A percentile compares a stretch with the other conserved stretches of the same genome.
These are phyloP conservation scores for Nadsonia fulvescens DNA, from an alignment of 805 yeast genomes.

Conservation along the genomic window DNA sequence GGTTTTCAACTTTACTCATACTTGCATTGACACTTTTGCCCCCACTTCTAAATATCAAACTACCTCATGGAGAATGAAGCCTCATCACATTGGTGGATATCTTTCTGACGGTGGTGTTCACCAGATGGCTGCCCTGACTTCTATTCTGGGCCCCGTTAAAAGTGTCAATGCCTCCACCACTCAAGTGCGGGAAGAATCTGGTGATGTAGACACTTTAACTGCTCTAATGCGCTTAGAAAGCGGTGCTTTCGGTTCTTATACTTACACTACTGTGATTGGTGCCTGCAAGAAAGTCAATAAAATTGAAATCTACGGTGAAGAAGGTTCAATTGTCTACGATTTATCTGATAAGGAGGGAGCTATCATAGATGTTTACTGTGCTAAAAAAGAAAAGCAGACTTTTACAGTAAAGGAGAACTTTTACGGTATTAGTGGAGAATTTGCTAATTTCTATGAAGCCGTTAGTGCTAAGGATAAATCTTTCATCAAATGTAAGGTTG, in stretches of 20 bases:
- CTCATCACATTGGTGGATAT: slow-evolving; percentile 86
- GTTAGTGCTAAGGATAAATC: slow-evolving; percentile 43
- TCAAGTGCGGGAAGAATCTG: slow-evolving; percentile 62
- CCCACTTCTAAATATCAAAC: slow-evolving; percentile 28
- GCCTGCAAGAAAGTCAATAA: slow-evolving; percentile 51
- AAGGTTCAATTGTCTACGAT: slow-evolving; percentile 58
- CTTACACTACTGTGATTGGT: slow-evolving; percentile 76
- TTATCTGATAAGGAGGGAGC: slow-evolving; percentile 20
- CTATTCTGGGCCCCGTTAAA: slow-evolving; percentile 56
- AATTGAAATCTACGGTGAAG: slow-evolving; percentile 58
- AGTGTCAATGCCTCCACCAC: slow-evolving; percentile 58
- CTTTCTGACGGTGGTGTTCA: slow-evolving; percentile 95
- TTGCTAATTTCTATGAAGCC: slow-evolving; percentile 40
- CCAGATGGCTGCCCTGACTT: slow-evolving; percentile 75
- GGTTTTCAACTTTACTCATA: slow-evolving; percentile 20
- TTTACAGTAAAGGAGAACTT: slow-evolving; percentile 16
- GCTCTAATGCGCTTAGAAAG: slow-evolving; percentile 44
- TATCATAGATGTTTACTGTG: slow-evolving; percentile 13
- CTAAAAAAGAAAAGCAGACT: slow-evolving; percentile 13
- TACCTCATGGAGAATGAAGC: slow-evolving; percentile 78
- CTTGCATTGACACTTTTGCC: slow-evolving; percentile 33
- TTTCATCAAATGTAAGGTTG: slow-evolving; percentile 43
- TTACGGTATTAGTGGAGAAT: slow-evolving; percentile 24
- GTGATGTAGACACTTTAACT: slow-evolving; percentile 65
- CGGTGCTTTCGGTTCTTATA: slow-evolving; percentile 65